Evolutionary conservation across 192 early-diverging fungal species (phyloP).

Genomic region (Spizellomyces sp.): DNA sequence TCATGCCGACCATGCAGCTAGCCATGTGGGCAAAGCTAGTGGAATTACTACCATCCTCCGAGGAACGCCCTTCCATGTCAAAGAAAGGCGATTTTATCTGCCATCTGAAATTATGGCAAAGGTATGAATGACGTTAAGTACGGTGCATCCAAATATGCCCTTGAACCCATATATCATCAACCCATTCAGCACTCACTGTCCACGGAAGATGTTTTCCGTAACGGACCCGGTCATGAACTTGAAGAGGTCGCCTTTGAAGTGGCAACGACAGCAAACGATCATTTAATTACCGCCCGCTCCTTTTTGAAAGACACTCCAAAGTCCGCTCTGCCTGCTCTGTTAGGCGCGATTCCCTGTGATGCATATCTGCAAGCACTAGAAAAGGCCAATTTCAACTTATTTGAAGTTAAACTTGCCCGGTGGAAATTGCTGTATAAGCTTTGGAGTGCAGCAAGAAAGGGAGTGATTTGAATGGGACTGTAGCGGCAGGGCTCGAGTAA

Average conservation of each 20-base stretch:
- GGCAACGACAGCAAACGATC: slow-evolving; percentile 81
- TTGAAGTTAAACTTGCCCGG: slow-evolving; percentile 69
- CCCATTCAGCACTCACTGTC: slow-evolving; percentile 68
- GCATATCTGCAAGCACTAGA: slow-evolving; percentile 78
- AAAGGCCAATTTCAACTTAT: slow-evolving; percentile 77
- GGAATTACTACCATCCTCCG: slow-evolving; percentile 79
- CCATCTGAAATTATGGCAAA: slow-evolving; percentile 78
- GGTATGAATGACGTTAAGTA: slow-evolving; percentile 43
- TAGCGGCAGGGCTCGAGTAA: too few relatives aligned
- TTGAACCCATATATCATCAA: not conserved
- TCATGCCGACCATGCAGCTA: slow-evolving; percentile 85
- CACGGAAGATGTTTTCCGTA: slow-evolving; percentile 72
- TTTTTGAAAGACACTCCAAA: slow-evolving; percentile 60
- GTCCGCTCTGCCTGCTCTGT: slow-evolving; percentile 37
- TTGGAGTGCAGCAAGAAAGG: slow-evolving; percentile 57
- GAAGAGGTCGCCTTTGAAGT: slow-evolving; percentile 85
- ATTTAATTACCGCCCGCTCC: slow-evolving; percentile 68
- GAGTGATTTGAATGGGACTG: slow-evolving; percentile 18
- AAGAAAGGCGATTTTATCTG: slow-evolving; percentile 68
- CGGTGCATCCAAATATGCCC: not conserved
- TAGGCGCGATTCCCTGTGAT: slow-evolving; percentile 61
- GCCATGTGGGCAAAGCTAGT: slow-evolving; percentile 88
- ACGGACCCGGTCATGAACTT: slow-evolving; percentile 57
- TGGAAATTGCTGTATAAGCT: slow-evolving; percentile 65
- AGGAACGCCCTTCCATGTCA: slow-evolving; percentile 72